Evolutionary conservation across 2,329 filamentous ascomycete genomes (phyloP), one percentile per base, ranked within the genome.

Genomic region (Aspergillus neoniger): DNA sequence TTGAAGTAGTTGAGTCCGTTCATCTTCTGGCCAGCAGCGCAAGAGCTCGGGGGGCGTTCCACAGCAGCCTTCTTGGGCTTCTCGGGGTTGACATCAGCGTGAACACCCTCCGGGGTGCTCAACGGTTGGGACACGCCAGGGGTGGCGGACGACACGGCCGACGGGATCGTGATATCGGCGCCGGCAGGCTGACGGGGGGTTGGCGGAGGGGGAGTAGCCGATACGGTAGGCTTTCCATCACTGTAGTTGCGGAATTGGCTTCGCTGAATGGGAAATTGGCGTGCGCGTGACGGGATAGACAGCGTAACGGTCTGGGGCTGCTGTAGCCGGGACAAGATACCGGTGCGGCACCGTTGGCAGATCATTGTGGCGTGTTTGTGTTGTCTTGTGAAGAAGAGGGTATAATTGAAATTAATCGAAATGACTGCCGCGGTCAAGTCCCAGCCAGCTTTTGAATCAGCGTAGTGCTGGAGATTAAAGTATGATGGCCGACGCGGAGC

Each of bases 1-100:
- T 81, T 81, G 58, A 78, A 75, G 66, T 81, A 81, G 60, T 79
- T 80, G 48, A 82, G 69, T 12, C 78, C 78, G 23, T 70, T 70
- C 61, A 82, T 55, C 59, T 71, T 73, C 5, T 74, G 76, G 10
- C 80, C 80, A 6, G 76, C 74, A 0, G 70, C 61, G 28, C 77
- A 76, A 57, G 72, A 78, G 67, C 78, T 79, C 1, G 70, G 69
- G 12, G 73, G 65, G 39, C 73, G 75, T 43, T 69, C 63, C 0
- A 65, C 58, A 2, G 67, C 61, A 15, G 71, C 60, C 57, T 74
- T 75, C 10, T 67, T 62, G 14, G 72, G 60, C 55, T 72, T 69
- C 8, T 61, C 67, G 9, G 72, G 63, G 51, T 70, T 57, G 28
- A 64, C 69, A 60, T 72, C 62, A 28, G 63, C 57, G 58, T 74